phyloP scores from a whole-genome alignment of 2,329 filamentous ascomycete species.

The Phialophora verrucosa region DNA sequence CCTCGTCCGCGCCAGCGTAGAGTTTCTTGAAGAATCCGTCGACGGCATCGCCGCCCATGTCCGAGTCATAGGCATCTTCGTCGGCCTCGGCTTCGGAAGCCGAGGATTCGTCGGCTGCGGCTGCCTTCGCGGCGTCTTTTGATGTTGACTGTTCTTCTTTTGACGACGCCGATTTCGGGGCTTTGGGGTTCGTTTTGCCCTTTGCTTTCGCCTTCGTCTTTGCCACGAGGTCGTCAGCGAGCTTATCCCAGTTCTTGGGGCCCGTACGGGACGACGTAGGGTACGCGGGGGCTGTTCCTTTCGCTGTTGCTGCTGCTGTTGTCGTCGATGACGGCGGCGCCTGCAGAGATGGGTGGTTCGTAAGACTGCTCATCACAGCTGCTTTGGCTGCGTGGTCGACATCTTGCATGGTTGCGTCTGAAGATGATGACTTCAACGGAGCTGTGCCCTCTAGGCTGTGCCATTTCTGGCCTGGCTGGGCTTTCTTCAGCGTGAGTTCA shows the following conservation, averaged over 20 bases:
- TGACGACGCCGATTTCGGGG: slow-evolving; percentile 24
- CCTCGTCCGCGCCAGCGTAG: slow-evolving; percentile 75
- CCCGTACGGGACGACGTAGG: slow-evolving; percentile 85
- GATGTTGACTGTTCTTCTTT: slow-evolving; percentile 41
- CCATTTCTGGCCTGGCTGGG: slow-evolving; percentile 71
- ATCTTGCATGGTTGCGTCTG: slow-evolving; percentile 23
- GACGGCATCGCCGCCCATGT: slow-evolving; percentile 52
- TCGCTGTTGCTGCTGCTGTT: slow-evolving; percentile 30
- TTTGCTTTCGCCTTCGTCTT: slow-evolving; percentile 46
- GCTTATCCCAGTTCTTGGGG: slow-evolving; percentile 89
- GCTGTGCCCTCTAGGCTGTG: slow-evolving; percentile 58
- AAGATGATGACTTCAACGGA: slow-evolving; percentile 35
- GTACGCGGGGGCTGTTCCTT: slow-evolving; percentile 65
- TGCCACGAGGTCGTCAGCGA: slow-evolving; percentile 61
- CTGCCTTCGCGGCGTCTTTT: slow-evolving; percentile 45
- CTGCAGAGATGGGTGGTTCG: neutral
- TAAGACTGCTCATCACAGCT: slow-evolving; percentile 7
- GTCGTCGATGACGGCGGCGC: slow-evolving; percentile 34
- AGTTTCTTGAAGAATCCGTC: slow-evolving; percentile 90
- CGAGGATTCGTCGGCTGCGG: slow-evolving; percentile 44
- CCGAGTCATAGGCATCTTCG: slow-evolving; percentile 52
- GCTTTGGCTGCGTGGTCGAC: slow-evolving; percentile 38
- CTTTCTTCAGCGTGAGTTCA: slow-evolving; percentile 75
- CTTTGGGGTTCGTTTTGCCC: slow-evolving; percentile 40
- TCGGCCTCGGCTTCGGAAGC: slow-evolving; percentile 48